Evolutionary conservation across 495 filamentous ascomycete species (phyloP), one percentile per base, ranked within the genome.

Genomic region (Podospora tetraspora): DNA sequence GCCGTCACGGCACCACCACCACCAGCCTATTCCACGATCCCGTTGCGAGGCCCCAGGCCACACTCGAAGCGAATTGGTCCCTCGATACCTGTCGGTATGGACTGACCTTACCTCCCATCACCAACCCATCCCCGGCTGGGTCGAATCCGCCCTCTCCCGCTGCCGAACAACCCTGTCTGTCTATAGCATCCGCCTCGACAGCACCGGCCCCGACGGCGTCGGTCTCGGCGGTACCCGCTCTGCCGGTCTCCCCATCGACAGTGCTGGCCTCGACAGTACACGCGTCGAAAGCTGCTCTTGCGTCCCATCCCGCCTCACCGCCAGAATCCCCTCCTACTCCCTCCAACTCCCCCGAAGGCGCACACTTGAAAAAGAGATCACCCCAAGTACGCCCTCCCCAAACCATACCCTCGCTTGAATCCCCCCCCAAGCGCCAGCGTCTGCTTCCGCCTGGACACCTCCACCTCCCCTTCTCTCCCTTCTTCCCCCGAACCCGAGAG

Each of bases 381-480:
- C 61, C 68, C 23, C 66, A 57, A 10, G 57, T 57, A 59, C 68
- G 69, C 19, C 66, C 65, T 58, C 64, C 11, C 58, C 43, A 52
- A 25, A 59, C 62, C 22, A 56, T 57, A 29, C 66, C 29, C 29
- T 57, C 65, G 11, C 29, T 69, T 21, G 73, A 68, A 57, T 73
- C 68, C 19, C 77, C 73, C 6, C 59, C 65, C 60, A 75, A 75
- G 59, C 72, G 74, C 37, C 62, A 70, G 27, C 76, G 71, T 2
- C 73, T 75, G 12, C 43, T 72, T 21, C 61, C 66, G 8, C 74
- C 80, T 22, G 72, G 76, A 30, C 64, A 60, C 63, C 68, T 78
- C 62, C 60, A 67, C 11, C 71, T 74, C 74, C 75, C 25, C 62
- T 73, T 24, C 64, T 73, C n/a, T 73, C 73, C n/a, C 69, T 61